Conservation (phyloP, 23 red algal species). For the Rhodosorus marinus region DNA sequence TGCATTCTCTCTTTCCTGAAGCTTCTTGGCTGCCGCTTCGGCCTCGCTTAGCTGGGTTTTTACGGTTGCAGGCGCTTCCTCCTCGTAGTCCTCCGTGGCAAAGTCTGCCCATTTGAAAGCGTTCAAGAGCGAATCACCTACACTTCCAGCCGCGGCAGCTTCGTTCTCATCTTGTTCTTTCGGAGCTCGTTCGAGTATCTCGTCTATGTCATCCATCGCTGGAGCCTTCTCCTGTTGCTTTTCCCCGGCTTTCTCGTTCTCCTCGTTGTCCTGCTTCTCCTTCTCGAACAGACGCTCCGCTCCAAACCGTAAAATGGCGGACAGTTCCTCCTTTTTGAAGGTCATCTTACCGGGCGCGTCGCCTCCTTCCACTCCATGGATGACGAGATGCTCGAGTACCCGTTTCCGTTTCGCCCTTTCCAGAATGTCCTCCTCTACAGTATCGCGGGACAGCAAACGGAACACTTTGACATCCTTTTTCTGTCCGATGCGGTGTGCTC, state of each 20-base stretch:
- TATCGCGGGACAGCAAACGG: constrained; percentile 61
- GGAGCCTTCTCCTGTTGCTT: neutral
- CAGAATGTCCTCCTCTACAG: constrained; percentile 88
- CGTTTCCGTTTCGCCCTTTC: constrained; percentile 87
- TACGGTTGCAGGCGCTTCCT: constrained; percentile 44
- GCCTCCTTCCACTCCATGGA: constrained; percentile 73
- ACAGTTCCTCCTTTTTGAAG: constrained; percentile 82
- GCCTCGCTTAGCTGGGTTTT: constrained; percentile 14
- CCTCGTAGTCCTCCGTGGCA: constrained; percentile 40
- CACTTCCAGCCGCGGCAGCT: constrained; percentile 22
- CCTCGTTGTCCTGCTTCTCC: constrained; percentile 4
- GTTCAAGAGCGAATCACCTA: constrained; percentile 78
- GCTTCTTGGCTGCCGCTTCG: constrained; percentile 3
- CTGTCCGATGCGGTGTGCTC: constrained; percentile 89
- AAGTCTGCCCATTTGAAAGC: constrained; percentile 95
- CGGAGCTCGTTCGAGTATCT: constrained; percentile 44
- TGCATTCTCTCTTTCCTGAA: constrained; percentile 12
- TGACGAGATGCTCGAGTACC: constrained; percentile 78
- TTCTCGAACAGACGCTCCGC: constrained; percentile 74
- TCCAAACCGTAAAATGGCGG: constrained; percentile 83
- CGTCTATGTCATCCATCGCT: constrained; percentile 43
- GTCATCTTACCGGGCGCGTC: constrained; percentile 16
- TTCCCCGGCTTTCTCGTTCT: constrained; percentile 2
- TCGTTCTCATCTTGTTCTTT: constrained; percentile 33
- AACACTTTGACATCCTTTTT: constrained; percentile 89